Evolutionary conservation across 1,284 basidiomycete genomes (phyloP).

Genomic region (Microbotryum violaceum): DNA sequence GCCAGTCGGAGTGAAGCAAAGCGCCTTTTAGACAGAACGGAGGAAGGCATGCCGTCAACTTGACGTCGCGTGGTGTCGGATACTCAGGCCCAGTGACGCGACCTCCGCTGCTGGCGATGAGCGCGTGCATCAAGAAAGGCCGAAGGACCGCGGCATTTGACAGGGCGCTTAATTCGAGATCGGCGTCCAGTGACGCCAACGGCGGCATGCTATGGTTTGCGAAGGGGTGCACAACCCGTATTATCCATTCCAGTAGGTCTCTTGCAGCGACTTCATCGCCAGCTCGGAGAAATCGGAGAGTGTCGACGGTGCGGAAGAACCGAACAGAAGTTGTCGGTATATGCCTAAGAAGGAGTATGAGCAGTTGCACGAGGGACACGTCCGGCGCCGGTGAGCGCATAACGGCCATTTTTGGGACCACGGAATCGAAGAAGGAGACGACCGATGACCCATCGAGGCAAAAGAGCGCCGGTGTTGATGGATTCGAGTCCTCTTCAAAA

Average conservation of each 20-base stretch:
- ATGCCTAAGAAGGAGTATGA: constrained; percentile 6
- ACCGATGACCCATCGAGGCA: background rate
- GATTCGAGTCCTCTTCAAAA: constrained; percentile 9
- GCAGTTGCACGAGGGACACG: background rate
- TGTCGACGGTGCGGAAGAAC: background rate
- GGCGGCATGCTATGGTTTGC: background rate
- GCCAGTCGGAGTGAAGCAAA: constrained; percentile 66
- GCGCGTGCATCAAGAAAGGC: constrained; percentile 42
- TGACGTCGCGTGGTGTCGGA: constrained; percentile 41
- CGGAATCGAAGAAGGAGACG: background rate
- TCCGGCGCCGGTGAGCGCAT: background rate
- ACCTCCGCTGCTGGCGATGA: constrained; percentile 39
- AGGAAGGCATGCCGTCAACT: constrained; percentile 38
- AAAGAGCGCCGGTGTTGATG: constrained; percentile 8
- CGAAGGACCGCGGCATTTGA: constrained; percentile 39
- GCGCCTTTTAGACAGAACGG: constrained; percentile 47
- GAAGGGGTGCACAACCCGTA: constrained; percentile 30
- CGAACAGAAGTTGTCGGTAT: background rate
- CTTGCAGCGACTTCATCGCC: constrained; percentile 43
- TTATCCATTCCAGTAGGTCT: constrained; percentile 39
- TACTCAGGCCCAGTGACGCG: constrained; percentile 38
- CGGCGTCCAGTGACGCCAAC: constrained; percentile 17
- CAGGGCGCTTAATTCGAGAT: constrained; percentile 10
- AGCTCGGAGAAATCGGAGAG: constrained; percentile 13
- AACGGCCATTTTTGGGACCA: background rate